Evolutionary conservation across 2,329 filamentous ascomycete genomes (phyloP).

Genomic region (Penicillium sp.): DNA sequence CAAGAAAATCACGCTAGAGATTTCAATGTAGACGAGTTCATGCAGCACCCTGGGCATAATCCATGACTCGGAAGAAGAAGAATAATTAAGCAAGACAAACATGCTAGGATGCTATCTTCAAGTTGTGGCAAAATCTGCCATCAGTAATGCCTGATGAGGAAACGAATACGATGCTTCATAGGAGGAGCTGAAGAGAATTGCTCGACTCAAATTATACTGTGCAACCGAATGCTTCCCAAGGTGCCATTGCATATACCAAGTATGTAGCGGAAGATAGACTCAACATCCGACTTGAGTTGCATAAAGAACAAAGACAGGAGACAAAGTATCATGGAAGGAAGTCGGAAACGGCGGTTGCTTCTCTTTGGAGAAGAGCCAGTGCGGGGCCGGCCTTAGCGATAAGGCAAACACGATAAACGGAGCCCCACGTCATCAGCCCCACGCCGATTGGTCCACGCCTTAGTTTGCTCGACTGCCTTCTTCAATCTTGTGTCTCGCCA

Average conservation of each 20-base stretch:
- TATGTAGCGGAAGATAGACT: not conserved
- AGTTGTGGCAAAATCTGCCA: not conserved
- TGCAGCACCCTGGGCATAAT: not conserved
- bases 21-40: not conserved
- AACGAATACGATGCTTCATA: not conserved
- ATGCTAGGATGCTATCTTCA: not conserved
- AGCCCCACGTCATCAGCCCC: not conserved
- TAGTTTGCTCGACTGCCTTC: not conserved
- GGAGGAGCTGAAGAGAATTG: not conserved
- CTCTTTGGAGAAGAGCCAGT: not conserved
- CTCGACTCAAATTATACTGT: not conserved
- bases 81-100: not conserved
- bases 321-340: not conserved
- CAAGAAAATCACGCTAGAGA: not conserved
- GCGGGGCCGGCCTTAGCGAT: not conserved
- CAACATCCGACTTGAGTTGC: not conserved
- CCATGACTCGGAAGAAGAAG: not conserved
- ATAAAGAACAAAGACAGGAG: too few species aligned
- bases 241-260: not conserved
- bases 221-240: not conserved
- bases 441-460: slow-evolving; percentile 1
- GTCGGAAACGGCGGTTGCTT: too few species aligned
- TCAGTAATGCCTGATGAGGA: not conserved
- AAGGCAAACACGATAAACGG: slow-evolving; percentile 1
- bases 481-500: not conserved